A percentile compares a stretch with the other conserved stretches of the same genome.
These are phyloP conservation scores for Artemisia argyi DNA, from an alignment of 129 eudicot genomes.

Conservation along the genomic window DNA sequence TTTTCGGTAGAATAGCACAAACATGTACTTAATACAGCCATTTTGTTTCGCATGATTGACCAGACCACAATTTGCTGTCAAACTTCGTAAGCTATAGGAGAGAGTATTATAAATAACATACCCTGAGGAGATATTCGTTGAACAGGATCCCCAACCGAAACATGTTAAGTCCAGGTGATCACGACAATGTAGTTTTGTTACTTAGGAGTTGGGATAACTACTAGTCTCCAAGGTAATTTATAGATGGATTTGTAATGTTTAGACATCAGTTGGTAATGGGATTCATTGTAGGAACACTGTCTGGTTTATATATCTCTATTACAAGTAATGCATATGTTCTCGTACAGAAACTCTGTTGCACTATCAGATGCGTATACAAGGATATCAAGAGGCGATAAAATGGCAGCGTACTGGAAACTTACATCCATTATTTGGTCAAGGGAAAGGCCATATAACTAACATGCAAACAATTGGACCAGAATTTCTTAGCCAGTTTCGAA, in stretches of 20 bases:
- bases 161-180: neutral
- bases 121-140: too few relatives aligned
- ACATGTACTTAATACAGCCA: too few relatives aligned
- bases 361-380: constrained; percentile 57
- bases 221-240: neutral
- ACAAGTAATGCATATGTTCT: neutral
- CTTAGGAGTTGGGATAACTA: constrained; percentile 2
- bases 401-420: constrained; percentile 41
- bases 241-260: constrained; percentile 3
- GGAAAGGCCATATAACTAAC: constrained; percentile 40
- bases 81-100: too few relatives aligned
- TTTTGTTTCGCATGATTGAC: too few relatives aligned
- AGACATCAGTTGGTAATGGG: constrained; percentile 12
- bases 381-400: constrained; percentile 53
- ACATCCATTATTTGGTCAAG: constrained; percentile 41
- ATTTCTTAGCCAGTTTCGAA: constrained; percentile 55
- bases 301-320: neutral
- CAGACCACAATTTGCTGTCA: too few relatives aligned
- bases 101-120: too few relatives aligned
- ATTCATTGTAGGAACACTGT: constrained; percentile 14
- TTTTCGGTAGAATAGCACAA: too few relatives aligned
- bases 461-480: constrained; percentile 46
- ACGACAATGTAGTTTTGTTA: constrained; percentile 3
- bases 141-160: neutral
- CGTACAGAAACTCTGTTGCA: constrained; percentile 64